A percentile compares a stretch with the other conserved stretches of the same genome.
Evolutionary conservation across 805 yeast genomes (phyloP).

Genomic region (Blastobotrys peoriensis): DNA sequence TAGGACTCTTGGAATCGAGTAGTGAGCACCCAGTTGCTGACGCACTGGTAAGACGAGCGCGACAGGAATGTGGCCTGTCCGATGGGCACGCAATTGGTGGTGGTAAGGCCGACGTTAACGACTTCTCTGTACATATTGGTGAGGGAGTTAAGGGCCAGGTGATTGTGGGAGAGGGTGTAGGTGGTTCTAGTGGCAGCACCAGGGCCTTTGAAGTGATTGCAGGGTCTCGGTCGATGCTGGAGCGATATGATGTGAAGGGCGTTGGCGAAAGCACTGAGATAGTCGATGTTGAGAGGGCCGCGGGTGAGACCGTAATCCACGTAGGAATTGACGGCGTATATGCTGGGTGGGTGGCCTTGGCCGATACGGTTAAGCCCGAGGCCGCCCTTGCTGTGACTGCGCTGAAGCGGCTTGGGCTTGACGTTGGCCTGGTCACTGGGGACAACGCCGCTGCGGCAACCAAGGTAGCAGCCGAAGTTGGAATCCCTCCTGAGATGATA

Average conservation of each 20-base stretch:
- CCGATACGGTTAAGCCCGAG: slow-evolving; percentile 63
- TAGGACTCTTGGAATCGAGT: slow-evolving; percentile 55
- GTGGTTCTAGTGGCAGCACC: slow-evolving; percentile 3
- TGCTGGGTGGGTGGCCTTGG: slow-evolving; percentile 60
- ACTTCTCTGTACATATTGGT: slow-evolving; percentile 28
- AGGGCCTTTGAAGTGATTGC: slow-evolving; percentile 35
- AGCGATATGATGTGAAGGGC: neutral
- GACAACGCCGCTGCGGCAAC: slow-evolving; percentile 62
- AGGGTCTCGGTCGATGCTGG: slow-evolving; percentile 41
- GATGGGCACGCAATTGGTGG: slow-evolving; percentile 7
- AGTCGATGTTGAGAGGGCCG: neutral
- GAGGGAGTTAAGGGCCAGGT: slow-evolving; percentile 30
- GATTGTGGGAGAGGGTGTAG: slow-evolving; percentile 6
- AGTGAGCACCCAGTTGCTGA: slow-evolving; percentile 88
- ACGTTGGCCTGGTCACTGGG: slow-evolving; percentile 86
- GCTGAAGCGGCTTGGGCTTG: slow-evolving; percentile 46
- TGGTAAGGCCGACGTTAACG: slow-evolving; percentile 11
- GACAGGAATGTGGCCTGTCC: slow-evolving; percentile 10
- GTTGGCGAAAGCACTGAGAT: slow-evolving; percentile 2
- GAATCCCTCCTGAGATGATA: slow-evolving; percentile 57
- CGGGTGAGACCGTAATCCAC: slow-evolving; percentile 45
- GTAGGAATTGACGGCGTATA: slow-evolving; percentile 53
- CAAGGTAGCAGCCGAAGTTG: slow-evolving; percentile 59
- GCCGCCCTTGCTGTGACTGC: slow-evolving; percentile 54
- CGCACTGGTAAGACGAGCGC: slow-evolving; percentile 48